phyloP scores from a whole-genome alignment of 2,329 filamentous ascomycete species.

The Pseudogymnoascus sp. region DNA sequence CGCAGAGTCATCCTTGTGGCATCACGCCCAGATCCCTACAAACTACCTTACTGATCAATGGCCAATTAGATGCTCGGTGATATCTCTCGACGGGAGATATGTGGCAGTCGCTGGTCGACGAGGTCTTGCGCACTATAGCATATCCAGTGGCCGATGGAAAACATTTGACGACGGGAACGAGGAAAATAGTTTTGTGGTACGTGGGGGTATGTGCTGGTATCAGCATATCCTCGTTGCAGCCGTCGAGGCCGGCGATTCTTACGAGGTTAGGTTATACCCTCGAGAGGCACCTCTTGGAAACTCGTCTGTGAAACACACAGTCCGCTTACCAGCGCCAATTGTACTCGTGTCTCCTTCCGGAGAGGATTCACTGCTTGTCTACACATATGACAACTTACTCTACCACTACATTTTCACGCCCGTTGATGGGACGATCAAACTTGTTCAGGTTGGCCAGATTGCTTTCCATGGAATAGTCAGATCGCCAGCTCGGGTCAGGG shows the following conservation, averaged over 20 bases:
- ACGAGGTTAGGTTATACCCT: constrained; percentile 87
- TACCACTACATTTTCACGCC: constrained; percentile 89
- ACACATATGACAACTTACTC: constrained; percentile 92
- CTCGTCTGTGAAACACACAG: constrained; percentile 65
- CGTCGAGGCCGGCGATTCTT: constrained; percentile 75
- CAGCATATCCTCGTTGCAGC: constrained; percentile 91
- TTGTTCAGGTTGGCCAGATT: constrained; percentile 95
- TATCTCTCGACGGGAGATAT: constrained; percentile 89
- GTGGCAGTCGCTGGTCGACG: constrained; percentile 90
- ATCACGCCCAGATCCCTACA: constrained; percentile 78
- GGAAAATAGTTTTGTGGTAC: constrained; percentile 86
- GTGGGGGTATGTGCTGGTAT: constrained; percentile 98
- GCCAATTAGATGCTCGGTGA: constrained; percentile 81
- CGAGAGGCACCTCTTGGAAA: constrained; percentile 73
- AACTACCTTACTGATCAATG: constrained; percentile 85
- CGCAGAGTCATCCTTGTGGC: constrained; percentile 90
- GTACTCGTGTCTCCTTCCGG: constrained; percentile 84
- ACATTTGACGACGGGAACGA: constrained; percentile 74
- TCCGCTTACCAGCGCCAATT: constrained; percentile 76
- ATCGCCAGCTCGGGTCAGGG: constrained; percentile 84
- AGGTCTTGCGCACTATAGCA: constrained; percentile 90
- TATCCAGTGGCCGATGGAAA: constrained; percentile 92
- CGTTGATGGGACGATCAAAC: constrained; percentile 59
- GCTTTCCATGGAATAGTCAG: constrained; percentile 94
- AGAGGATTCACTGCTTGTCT: constrained; percentile 89